Base-by-base conservation (phyloP, 1,284 basidiomycete species). In the Cryptococcus neoformans region DNA sequence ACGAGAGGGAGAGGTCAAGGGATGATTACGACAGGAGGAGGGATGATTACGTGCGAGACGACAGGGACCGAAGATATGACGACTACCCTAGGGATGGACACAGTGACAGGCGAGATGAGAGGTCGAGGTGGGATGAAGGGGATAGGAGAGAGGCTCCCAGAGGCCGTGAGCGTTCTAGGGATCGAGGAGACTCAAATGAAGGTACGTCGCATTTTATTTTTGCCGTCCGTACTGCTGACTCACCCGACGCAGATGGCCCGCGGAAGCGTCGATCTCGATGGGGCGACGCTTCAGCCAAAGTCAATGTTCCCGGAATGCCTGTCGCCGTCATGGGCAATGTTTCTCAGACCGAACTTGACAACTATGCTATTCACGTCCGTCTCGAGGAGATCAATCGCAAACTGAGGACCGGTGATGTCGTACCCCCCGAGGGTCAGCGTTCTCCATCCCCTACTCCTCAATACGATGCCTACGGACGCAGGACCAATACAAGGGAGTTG, bases 351-450 rank as follows among this genome's bases (percentile, higher is more conserved):
- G 92, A 96, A 74, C 86, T 98, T 54, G 93, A 96, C 79, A 93
- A 92, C 70, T 97, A 98, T 75, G 90, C 92, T 50, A 94, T 92
- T 58, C 91, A 94, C 70, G 82, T 97, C 51, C 84, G 96, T 56
- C 81, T 99, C 55, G 96, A 99, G 77, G 96, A 99, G 80, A 98
- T 99, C 73, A 92, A 93, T 67, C 85, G 90, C 68, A 97, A 97
- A 79, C 82, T 99, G 35, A 83, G 92, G 53, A 81, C 92, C 56
- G 97, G 96, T 64, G 92, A 98, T 70, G 93, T 93, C 64, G 85
- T 99, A 52, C 96, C 96, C 44, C 92, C 96, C 39, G 95, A 99
- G 66, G 85, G 89, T 60, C 93, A 97, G 81, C 84, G 92, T 57
- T 96, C 93, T 0, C 88, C 92, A 12, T 99, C 96, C 35, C 96